Base-by-base conservation (phyloP, 2,329 filamentous ascomycete species). In the Cytospora schulzeri region DNA sequence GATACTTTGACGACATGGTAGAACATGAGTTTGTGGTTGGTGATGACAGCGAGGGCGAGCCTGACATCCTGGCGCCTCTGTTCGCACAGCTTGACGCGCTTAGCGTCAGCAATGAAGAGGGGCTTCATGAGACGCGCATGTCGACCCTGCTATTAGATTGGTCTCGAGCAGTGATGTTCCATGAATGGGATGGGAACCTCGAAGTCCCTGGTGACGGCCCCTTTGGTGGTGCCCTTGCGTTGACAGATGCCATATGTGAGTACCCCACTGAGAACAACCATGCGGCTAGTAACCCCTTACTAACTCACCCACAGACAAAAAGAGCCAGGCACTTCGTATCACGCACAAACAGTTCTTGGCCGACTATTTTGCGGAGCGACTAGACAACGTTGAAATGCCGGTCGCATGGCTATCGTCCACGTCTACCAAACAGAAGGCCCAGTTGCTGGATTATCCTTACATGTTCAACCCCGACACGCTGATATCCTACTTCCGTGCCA, bases 401-500 rank as follows among this genome's bases (percentile, higher is more conserved):
- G 81, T 88, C 52, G 85, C 87, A 57, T 97, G 88, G 91, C 75
- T 89, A 60, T 81, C 83, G 4, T 88, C 86, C 66, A 79, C 78
- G 2, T 79, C 85, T 0, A 88, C 86, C 35, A 86, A 82, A 65
- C 87, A 88, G 69, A 85, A 80, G 31, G 79, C 88, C 26, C 93
- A 97, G 75, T 79, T 98, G 0, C 79, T 98, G 4, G 88, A 93
- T 65, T 92, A 90, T 68, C 87, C 91, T 0, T 96, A 90, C 72
- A 81, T 98, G 0, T 97, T 97, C 71, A 87, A 84, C 24, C 83
- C 88, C 0, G 83, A 88, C 0, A 86, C 87, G 1, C 78, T 96
- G 3, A 89, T 96, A 3, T 88, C 87, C 0, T 96, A 93, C 73
- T 97, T 98, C 74, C 88, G 94, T 22, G 87, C 92, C 4, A 88